A percentile compares a stretch with the other conserved stretches of the same genome.
Evolutionary conservation across 148 eudicot genomes (phyloP).

Genomic region (Selenicereus undatus): DNA sequence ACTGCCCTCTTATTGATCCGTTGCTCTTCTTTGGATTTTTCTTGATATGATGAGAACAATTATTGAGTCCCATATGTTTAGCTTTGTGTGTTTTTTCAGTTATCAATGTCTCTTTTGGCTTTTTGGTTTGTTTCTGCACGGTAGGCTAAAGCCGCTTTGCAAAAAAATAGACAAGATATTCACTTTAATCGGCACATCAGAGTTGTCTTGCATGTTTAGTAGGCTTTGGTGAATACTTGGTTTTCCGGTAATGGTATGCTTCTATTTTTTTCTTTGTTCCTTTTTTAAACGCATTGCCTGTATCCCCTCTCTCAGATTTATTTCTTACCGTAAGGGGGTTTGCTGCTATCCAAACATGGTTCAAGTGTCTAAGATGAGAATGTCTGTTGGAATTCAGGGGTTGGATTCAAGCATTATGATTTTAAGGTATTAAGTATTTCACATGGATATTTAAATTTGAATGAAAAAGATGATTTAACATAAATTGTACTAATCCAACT

Average conservation of each 20-base stretch:
- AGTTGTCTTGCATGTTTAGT: background rate
- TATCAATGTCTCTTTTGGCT: background rate
- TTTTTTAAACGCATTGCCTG: background rate
- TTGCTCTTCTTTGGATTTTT: slow-evolving; percentile 3
- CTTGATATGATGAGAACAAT: background rate
- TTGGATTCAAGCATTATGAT: too few relatives aligned
- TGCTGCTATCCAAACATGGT: too few relatives aligned
- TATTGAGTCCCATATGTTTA: slow-evolving; percentile 12
- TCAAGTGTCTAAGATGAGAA: too few relatives aligned
- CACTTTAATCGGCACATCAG: background rate
- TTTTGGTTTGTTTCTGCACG: background rate
- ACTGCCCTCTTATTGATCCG: background rate
- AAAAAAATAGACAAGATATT: background rate
- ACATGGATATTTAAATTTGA: too few relatives aligned
- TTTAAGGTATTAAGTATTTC: too few relatives aligned
- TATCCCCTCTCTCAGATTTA: background rate
- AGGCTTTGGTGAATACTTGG: background rate
- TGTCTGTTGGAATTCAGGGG: too few relatives aligned
- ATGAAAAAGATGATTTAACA: too few relatives aligned
- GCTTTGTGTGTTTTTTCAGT: background rate
- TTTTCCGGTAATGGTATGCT: background rate
- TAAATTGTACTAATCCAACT: too few relatives aligned
- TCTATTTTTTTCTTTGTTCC: background rate
- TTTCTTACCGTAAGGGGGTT: too few relatives aligned
- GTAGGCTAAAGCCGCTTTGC: background rate